Percentiles rank a stretch among this genome's conserved stretches.
Evolutionary conservation across 345 rosid species (phyloP).

Genomic region (Hibiscus mutabilis): DNA sequence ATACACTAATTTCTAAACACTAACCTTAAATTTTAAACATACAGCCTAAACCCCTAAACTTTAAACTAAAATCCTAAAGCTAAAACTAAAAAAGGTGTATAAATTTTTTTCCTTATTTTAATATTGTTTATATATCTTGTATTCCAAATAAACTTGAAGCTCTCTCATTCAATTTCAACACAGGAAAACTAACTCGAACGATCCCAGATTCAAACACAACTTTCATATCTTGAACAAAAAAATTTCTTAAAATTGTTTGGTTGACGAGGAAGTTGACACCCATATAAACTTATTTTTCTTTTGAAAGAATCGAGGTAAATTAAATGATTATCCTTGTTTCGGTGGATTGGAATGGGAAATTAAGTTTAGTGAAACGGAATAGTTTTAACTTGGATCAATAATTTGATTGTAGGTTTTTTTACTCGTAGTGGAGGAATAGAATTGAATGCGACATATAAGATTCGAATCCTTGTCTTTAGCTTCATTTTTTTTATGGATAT

Average conservation of each 20-base stretch:
- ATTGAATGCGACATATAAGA: constrained; percentile 3
- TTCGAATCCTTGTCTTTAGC: constrained; percentile 5
- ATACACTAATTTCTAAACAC: too few species aligned
- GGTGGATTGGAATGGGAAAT: not conserved
- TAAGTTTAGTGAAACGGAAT: not conserved
- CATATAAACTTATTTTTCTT: not conserved
- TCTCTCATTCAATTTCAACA: too few species aligned
- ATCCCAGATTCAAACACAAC: constrained; percentile 3
- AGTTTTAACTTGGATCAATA: not conserved
- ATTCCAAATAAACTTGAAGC: too few species aligned
- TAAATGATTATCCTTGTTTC: not conserved
- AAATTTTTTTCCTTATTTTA: too few species aligned
- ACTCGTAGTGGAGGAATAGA: not conserved
- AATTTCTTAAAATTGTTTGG: too few species aligned
- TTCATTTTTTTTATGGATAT: not conserved
- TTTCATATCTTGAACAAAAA: constrained; percentile 24
- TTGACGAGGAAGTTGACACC: constrained; percentile 22
- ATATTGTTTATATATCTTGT: too few species aligned
- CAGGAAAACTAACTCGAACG: not conserved
- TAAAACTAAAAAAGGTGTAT: too few species aligned
- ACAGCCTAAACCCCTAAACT: too few species aligned
- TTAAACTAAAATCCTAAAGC: too few species aligned
- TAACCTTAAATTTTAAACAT: too few species aligned
- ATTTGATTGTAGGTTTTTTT: constrained; percentile 2
- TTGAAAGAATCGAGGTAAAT: not conserved